phyloP scores from a whole-genome alignment of 306 rosid genomes.

The Luffa acutangula region DNA sequence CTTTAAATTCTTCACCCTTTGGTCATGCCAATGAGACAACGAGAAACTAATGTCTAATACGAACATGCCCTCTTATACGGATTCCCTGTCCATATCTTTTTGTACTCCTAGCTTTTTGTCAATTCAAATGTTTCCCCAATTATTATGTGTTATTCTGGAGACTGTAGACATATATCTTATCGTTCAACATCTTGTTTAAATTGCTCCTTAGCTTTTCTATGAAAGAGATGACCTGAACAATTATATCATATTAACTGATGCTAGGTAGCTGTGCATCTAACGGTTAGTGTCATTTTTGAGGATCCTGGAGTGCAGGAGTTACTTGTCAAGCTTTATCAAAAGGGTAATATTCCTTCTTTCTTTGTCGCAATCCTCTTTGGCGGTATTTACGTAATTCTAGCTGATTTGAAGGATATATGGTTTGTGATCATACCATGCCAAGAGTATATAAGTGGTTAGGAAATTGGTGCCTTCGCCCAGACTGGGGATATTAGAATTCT shows the following conservation, averaged over 20 bases:
- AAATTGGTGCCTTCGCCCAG: neutral
- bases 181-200: neutral
- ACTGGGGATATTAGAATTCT: neutral
- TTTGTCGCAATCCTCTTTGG: neutral
- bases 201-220: neutral
- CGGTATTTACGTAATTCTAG: neutral
- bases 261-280: slow-evolving; percentile 89
- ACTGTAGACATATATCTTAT: neutral
- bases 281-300: slow-evolving; percentile 93
- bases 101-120: neutral
- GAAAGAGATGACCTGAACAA: slow-evolving; percentile 3
- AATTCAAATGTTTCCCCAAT: neutral
- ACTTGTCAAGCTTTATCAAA: slow-evolving; percentile 71
- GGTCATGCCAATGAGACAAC: neutral
- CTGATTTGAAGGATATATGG: neutral
- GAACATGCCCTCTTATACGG: neutral
- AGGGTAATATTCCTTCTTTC: slow-evolving; percentile 24
- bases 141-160: neutral
- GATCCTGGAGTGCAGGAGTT: slow-evolving; percentile 98
- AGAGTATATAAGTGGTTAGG: neutral
- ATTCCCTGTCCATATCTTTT: neutral
- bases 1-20: neutral
- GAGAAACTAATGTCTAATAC: neutral
- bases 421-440: neutral
- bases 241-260: slow-evolving; percentile 15